A percentile compares a stretch with the other conserved stretches of the same genome.
phyloP scores from a whole-genome alignment of 2,329 filamentous ascomycete species.

The Cryphonectria carpinicola region DNA sequence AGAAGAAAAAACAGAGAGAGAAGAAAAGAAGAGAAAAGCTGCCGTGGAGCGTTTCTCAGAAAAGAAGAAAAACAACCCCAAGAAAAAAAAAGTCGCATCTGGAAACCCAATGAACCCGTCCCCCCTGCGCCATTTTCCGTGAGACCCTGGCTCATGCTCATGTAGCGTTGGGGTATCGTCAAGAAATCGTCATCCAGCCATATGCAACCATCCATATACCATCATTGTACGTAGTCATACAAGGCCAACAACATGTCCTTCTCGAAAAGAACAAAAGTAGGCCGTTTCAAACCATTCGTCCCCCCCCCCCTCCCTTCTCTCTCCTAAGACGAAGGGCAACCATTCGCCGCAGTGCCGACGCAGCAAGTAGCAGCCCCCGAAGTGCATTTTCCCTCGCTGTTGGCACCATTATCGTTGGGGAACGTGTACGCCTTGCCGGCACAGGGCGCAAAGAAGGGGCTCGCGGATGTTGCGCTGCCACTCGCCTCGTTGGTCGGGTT shows the following conservation, averaged over 20 bases:
- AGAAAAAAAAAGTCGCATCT: not conserved
- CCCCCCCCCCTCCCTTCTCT: not conserved
- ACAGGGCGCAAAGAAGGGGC: conserved; percentile 22
- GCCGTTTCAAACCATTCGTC: not conserved
- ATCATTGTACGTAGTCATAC: not conserved
- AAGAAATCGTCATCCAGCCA: not conserved
- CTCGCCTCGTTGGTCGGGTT: conserved; percentile 22
- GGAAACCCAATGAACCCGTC: not conserved
- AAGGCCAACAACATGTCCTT: not conserved
- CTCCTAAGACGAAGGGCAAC: conserved; percentile 8
- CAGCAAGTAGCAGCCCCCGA: conserved; percentile 23
- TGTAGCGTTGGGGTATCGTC: not conserved
- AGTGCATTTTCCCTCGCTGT: conserved; percentile 23
- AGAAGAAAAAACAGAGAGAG: not conserved
- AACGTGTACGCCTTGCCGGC: conserved; percentile 27
- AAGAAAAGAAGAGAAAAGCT: not conserved
- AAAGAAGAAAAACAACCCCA: not conserved
- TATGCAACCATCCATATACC: not conserved
- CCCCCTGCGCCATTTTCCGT: not conserved
- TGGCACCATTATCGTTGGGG: conserved; percentile 22
- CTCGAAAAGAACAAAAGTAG: not conserved
- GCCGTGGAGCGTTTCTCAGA: not conserved
- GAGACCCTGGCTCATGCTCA: not conserved
- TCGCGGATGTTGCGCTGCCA: conserved; percentile 5
- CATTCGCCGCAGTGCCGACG: conserved; percentile 16